These are phyloP conservation scores for Erythrophleum fordii DNA, from an alignment of 306 rosid species.

Conservation along the genomic window DNA sequence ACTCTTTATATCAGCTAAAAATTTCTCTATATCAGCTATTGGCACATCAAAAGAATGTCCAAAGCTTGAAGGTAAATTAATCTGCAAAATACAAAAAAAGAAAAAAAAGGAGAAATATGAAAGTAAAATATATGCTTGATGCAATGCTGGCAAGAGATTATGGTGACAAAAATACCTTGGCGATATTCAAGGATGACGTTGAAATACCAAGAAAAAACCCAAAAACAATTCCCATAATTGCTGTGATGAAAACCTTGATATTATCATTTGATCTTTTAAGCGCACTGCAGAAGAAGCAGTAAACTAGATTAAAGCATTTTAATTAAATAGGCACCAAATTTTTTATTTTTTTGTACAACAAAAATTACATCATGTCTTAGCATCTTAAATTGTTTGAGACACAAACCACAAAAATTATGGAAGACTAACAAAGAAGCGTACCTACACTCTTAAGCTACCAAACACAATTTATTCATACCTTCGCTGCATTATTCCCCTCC, in stretches of 20 bases:
- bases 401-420: not conserved
- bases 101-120: not conserved
- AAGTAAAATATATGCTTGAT: constrained; percentile 25
- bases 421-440: constrained; percentile 17
- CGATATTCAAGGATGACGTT: constrained; percentile 61
- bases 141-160: constrained; percentile 11
- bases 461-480: constrained; percentile 44
- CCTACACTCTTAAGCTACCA: not conserved
- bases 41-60: constrained; percentile 72
- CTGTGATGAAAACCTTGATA: constrained; percentile 58
- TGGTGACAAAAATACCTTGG: constrained; percentile 57
- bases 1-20: constrained; percentile 41
- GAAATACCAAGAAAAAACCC: constrained; percentile 87
- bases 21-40: constrained; percentile 58
- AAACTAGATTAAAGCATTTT: constrained; percentile 32
- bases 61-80: constrained; percentile 75
- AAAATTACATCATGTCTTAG: not conserved
- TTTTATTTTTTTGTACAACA: not conserved
- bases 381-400: not conserved
- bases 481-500: constrained; percentile 56
- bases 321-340: constrained; percentile 9
- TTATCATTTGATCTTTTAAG: constrained; percentile 68
- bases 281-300: constrained; percentile 49
- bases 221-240: constrained; percentile 69
- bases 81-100: constrained; percentile 55